Conservation (phyloP, 2,329 filamentous ascomycete species). For the Knufia petricola region DNA sequence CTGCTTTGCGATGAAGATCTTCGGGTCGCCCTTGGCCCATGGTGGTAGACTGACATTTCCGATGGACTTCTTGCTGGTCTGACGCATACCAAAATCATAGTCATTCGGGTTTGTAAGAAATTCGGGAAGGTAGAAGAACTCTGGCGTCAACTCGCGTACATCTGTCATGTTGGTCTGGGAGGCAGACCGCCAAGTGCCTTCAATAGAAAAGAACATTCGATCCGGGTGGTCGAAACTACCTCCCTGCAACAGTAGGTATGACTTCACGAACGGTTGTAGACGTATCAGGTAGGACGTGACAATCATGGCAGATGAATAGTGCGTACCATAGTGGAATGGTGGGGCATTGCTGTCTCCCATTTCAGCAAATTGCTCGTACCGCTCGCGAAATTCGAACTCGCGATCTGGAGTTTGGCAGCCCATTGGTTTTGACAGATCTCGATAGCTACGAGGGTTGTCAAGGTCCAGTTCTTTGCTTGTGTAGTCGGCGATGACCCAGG, state of each 20-base stretch:
- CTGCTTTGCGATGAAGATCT: conserved; percentile 90
- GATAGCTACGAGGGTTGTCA: conserved; percentile 71
- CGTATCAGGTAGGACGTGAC: conserved; percentile 94
- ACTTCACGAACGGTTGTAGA: conserved; percentile 90
- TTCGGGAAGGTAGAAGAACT: conserved; percentile 94
- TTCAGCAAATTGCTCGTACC: conserved; percentile 79
- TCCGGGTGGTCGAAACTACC: conserved; percentile 94
- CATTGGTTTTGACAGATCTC: conserved; percentile 92
- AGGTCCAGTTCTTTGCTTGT: conserved; percentile 87
- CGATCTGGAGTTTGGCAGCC: conserved; percentile 73
- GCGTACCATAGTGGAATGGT: conserved; percentile 94
- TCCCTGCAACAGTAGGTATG: conserved; percentile 88
- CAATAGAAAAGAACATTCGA: conserved; percentile 85
- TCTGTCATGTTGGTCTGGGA: conserved; percentile 86
- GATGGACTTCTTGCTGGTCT: conserved; percentile 69
- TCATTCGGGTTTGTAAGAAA: conserved; percentile 89
- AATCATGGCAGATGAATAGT: conserved; percentile 98
- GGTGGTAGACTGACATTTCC: conserved; percentile 83
- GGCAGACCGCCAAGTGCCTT: conserved; percentile 82
- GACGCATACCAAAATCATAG: conserved; percentile 84
- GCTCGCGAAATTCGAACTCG: conserved; percentile 69
- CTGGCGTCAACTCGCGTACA: conserved; percentile 86
- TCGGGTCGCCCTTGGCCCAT: conserved; percentile 93
- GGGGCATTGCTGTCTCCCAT: conserved; percentile 68
- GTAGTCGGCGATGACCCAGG: conserved; percentile 94